These are phyloP conservation scores for Chalciporus pseudorubinellus DNA, from an alignment of 768 basidiomycete genomes.

Conservation along the genomic window DNA sequence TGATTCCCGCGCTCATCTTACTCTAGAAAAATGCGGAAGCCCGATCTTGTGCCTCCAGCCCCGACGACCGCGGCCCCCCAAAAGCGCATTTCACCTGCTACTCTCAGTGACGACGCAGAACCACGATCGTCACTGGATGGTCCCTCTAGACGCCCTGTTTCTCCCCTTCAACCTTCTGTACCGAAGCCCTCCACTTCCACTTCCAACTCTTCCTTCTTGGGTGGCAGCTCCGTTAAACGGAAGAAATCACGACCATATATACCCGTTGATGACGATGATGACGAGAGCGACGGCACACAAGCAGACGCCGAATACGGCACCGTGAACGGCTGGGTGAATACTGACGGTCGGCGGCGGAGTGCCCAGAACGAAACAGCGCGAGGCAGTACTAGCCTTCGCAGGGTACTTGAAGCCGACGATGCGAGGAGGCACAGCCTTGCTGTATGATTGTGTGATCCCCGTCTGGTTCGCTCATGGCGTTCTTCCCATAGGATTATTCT, in stretches of 20 bases:
- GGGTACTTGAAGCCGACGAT: conserved; percentile 45
- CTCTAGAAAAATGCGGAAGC: conserved; percentile 85
- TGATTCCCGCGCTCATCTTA: neutral
- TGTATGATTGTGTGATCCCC: conserved; percentile 39
- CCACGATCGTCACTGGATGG: conserved; percentile 40
- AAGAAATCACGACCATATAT: conserved; percentile 54
- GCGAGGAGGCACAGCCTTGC: conserved; percentile 67
- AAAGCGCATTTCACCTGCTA: conserved; percentile 43
- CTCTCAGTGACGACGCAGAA: conserved; percentile 38
- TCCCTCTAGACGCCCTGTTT: conserved; percentile 33
- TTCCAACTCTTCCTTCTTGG: conserved; percentile 32
- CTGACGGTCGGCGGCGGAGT: conserved; percentile 55
- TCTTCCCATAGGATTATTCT: conserved; percentile 35
- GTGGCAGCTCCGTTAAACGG: conserved; percentile 37
- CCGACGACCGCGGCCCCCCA: conserved; percentile 34
- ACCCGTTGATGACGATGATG: conserved; percentile 47
- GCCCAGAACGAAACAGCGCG: conserved; percentile 17
- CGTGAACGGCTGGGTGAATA: conserved; percentile 46
- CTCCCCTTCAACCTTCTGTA: conserved; percentile 30
- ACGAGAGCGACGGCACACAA: conserved; percentile 67
- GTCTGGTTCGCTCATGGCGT: conserved; percentile 18
- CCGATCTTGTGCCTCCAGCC: conserved; percentile 50
- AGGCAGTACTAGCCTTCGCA: conserved; percentile 29
- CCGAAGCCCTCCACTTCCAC: conserved; percentile 37
- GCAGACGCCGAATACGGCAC: conserved; percentile 64